phyloP scores from a whole-genome alignment of 2,329 filamentous ascomycete species.

The Colletotrichum liriopes region DNA sequence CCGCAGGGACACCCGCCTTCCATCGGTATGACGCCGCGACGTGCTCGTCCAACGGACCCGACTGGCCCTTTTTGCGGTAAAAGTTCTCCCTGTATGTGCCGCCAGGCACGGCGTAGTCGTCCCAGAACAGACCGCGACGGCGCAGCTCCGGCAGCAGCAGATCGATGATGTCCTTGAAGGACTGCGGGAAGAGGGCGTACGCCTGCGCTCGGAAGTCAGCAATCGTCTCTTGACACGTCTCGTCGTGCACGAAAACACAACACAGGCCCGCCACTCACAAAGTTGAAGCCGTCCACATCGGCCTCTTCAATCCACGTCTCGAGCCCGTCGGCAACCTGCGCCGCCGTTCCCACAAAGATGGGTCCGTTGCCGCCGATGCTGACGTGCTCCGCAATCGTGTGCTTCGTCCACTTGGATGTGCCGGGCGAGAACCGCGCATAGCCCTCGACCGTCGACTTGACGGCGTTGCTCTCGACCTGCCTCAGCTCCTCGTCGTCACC shows the following conservation, averaged over 20 bases:
- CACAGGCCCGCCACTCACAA: constrained; percentile 60
- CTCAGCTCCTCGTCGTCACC: constrained; percentile 76
- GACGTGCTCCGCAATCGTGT: constrained; percentile 78
- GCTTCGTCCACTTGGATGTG: constrained; percentile 80
- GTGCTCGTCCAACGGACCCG: constrained; percentile 66
- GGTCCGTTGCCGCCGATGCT: constrained; percentile 78
- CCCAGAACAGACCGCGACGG: constrained; percentile 71
- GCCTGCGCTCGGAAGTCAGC: constrained; percentile 55
- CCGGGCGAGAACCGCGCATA: constrained; percentile 71
- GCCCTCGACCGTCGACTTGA: constrained; percentile 70
- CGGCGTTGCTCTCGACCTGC: constrained; percentile 74
- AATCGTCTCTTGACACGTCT: too few relatives aligned
- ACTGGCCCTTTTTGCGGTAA: constrained; percentile 65
- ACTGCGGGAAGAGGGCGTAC: constrained; percentile 77
- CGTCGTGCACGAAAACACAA: background rate
- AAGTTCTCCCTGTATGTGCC: constrained; percentile 76
- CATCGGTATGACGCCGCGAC: constrained; percentile 66
- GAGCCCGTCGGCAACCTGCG: constrained; percentile 77
- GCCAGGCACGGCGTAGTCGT: constrained; percentile 67
- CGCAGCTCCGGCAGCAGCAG: constrained; percentile 76
- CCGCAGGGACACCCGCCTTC: constrained; percentile 51
- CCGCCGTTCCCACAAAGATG: constrained; percentile 74
- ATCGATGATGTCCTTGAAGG: constrained; percentile 78
- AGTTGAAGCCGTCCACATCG: constrained; percentile 83
- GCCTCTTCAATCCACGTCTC: constrained; percentile 78